Evolutionary conservation across 306 rosid species (phyloP).

Genomic region (Sicyos baderoa): DNA sequence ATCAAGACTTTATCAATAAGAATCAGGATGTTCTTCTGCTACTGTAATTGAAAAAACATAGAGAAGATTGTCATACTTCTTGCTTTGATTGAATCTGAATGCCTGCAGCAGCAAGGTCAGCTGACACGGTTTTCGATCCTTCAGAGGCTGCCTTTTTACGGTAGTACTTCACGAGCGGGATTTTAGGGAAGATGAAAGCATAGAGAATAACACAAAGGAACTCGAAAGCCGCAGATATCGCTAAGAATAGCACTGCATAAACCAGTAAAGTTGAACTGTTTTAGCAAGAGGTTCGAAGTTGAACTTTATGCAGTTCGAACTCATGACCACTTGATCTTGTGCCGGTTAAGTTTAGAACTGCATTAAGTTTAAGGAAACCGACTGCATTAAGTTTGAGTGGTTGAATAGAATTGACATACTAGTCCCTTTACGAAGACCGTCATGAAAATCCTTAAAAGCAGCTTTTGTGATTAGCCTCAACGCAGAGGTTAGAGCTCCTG

Average conservation of each 20-base stretch:
- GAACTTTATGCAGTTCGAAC: too few relatives aligned
- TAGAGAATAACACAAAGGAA: slow-evolving; percentile 56
- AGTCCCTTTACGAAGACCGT: slow-evolving; percentile 87
- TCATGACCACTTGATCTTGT: too few relatives aligned
- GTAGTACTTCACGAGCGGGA: slow-evolving; percentile 69
- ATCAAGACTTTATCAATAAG: not conserved
- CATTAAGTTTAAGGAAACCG: not conserved
- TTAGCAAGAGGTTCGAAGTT: not conserved
- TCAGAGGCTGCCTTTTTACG: slow-evolving; percentile 72
- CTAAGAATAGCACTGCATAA: slow-evolving; percentile 55
- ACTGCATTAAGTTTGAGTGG: not conserved
- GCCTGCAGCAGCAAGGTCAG: slow-evolving; percentile 87
- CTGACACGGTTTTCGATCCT: slow-evolving; percentile 74
- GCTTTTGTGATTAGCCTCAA: slow-evolving; percentile 60
- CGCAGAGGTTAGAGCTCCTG: slow-evolving; percentile 60
- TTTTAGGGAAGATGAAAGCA: slow-evolving; percentile 53
- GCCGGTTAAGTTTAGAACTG: too few relatives aligned
- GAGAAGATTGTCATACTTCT: slow-evolving; percentile 29
- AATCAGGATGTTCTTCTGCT: not conserved
- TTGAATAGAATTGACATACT: slow-evolving; percentile 34
- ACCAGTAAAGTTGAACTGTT: not conserved
- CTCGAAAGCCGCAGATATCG: slow-evolving; percentile 46
- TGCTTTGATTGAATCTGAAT: slow-evolving; percentile 27
- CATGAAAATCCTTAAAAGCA: slow-evolving; percentile 43
- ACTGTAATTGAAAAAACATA: not conserved